These are phyloP conservation scores for Limonomyces culmigenus DNA, from an alignment of 1,284 basidiomycete species.

Conservation along the genomic window DNA sequence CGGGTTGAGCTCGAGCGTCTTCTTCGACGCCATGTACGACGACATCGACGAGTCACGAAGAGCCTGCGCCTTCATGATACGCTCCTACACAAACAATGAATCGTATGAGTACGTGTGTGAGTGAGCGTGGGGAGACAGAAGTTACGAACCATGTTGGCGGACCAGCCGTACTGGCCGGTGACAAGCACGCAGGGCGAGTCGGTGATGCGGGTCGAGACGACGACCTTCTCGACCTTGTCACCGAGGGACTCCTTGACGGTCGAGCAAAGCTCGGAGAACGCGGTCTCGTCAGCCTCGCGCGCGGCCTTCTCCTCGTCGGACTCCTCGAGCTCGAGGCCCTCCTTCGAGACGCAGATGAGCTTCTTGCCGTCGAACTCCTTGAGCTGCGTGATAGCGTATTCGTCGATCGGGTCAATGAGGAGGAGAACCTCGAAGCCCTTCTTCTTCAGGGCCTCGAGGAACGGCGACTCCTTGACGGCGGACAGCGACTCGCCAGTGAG, in stretches of 20 bases:
- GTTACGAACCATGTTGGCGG: slow-evolving; percentile 79
- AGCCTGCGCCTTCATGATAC: slow-evolving; percentile 99
- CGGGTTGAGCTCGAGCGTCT: slow-evolving; percentile 98
- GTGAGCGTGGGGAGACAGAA: slow-evolving; percentile 4
- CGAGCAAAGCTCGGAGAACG: slow-evolving; percentile 83
- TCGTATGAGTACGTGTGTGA: slow-evolving; percentile 2
- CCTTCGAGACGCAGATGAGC: slow-evolving; percentile 96
- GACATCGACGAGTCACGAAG: slow-evolving; percentile 98
- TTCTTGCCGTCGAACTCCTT: slow-evolving; percentile 99
- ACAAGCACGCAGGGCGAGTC: slow-evolving; percentile 95
- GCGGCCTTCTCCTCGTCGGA: slow-evolving; percentile 92
- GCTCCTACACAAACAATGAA: slow-evolving; percentile 37
- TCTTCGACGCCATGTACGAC: slow-evolving; percentile 98
- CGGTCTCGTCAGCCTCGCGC: slow-evolving; percentile 78
- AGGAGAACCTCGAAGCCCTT: slow-evolving; percentile 98
- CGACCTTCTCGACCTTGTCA: slow-evolving; percentile 99
- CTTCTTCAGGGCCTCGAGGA: slow-evolving; percentile 99
- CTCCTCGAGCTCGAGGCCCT: slow-evolving; percentile 98
- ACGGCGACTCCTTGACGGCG: slow-evolving; percentile 87
- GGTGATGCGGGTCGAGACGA: slow-evolving; percentile 94
- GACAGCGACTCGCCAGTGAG: slow-evolving; percentile 96
- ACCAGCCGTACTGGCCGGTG: slow-evolving; percentile 99
- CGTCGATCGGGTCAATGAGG: slow-evolving; percentile 96
- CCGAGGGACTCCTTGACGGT: slow-evolving; percentile 97
- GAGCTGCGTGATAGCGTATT: slow-evolving; percentile 94